Conservation (phyloP, 306 rosid genomes). For the Bauhinia variegata region DNA sequence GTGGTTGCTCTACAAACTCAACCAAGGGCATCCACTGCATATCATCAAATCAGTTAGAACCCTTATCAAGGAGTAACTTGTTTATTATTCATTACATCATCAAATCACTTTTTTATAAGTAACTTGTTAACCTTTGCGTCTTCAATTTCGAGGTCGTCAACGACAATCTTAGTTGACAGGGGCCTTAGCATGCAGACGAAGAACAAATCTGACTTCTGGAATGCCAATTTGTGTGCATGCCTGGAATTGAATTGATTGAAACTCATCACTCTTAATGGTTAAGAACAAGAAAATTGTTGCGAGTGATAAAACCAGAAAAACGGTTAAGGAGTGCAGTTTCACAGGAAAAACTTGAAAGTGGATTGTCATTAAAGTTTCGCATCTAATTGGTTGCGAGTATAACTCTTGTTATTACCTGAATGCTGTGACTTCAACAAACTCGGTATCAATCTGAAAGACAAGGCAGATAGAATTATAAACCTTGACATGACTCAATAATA, state of each 20-base stretch:
- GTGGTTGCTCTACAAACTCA: constrained; percentile 86
- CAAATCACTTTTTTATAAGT: not conserved
- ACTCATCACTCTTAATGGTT: too few species aligned
- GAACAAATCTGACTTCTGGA: constrained; percentile 90
- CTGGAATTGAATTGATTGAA: constrained; percentile 47
- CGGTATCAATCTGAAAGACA: constrained; percentile 75
- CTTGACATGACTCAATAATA: not conserved
- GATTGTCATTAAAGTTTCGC: constrained; percentile 5
- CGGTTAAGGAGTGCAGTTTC: too few species aligned
- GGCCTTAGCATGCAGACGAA: constrained; percentile 93
- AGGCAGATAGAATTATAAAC: constrained; percentile 33
- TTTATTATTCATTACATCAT: too few species aligned
- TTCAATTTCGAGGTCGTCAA: constrained; percentile 81
- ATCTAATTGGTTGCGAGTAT: not conserved
- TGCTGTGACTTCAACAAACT: constrained; percentile 88
- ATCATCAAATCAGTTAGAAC: too few species aligned
- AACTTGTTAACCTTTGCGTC: constrained; percentile 77
- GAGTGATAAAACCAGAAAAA: too few species aligned
- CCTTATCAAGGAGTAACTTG: too few species aligned
- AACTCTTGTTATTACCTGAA: constrained; percentile 65
- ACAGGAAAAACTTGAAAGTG: not conserved
- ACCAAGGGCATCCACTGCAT: constrained; percentile 90
- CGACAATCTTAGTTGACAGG: constrained; percentile 59
- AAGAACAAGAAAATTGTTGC: too few species aligned
- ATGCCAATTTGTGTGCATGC: constrained; percentile 90